Base-by-base conservation (phyloP, 2,329 filamentous ascomycete genomes). In the Stagonosporopsis tanaceti region DNA sequence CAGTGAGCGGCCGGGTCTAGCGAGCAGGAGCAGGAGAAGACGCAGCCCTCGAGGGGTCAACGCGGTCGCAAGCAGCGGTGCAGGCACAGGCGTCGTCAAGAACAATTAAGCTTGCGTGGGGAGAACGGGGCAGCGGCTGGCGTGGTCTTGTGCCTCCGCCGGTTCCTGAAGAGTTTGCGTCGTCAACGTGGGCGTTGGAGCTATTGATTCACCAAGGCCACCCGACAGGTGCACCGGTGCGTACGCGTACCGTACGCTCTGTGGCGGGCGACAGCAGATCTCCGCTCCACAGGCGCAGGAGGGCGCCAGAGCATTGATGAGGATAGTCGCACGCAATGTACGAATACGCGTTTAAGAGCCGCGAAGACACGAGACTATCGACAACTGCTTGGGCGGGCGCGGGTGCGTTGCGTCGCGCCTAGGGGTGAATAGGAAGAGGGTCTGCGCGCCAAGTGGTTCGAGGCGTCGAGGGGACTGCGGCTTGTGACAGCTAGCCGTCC, bases 211-310 rank as follows among this genome's bases (percentile, higher is more conserved):
- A 48, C 34, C 42, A 46, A 50, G 38, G 35, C 4, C 41, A 41
- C 37, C 30, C 42, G 38, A 48, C 47, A 37, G 40, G 9, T 44
- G 35, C 28, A 50, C 38, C 27, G 55, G 50, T 32, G 46, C 50
- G 39, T 48, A 59, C 56, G 56, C 56, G 56, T 59, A 59, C 50
- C 27, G 41, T 47, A 50, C 46, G 46, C 40, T 50, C 50, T 34
- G 56, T 47, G 50, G 56, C 56, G 50, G 42, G 48, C 50, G 30
- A 28, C 20, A 30, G 37, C 30, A 52, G 34, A 57, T 50, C 32
- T 48, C 39, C 44, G 48, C 38, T 57, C 54, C 44, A 48, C 48
- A 35, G 2, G 7, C 42, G 44, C 38, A 48, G 48, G 37, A 20
- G 53, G 38, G 48, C 48, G 48, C 30, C 48, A 53, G 20, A 46